Percentiles rank a stretch among this genome's conserved stretches.
phyloP scores from a whole-genome alignment of 106 monocot genomes.

The Alisma plantagoaquatica region DNA sequence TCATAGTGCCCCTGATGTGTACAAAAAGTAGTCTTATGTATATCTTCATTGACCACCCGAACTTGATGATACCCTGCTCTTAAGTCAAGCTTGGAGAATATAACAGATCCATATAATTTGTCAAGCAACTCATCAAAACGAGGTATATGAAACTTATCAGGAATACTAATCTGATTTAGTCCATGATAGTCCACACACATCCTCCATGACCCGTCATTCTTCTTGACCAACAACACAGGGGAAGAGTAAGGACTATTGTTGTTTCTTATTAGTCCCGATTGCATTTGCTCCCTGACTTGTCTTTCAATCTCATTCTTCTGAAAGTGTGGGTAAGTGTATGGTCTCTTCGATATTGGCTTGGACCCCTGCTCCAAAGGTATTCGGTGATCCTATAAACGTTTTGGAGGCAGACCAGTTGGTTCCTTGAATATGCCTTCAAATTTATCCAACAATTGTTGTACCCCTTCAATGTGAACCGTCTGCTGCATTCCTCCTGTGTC shows the following conservation, averaged over 20 bases:
- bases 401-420: too few relatives aligned
- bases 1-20: too few relatives aligned
- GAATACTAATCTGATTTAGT: not conserved
- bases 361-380: not conserved
- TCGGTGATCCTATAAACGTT: not conserved
- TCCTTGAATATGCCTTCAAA: too few relatives aligned
- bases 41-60: not conserved
- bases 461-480: too few relatives aligned
- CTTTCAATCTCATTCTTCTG: not conserved
- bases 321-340: not conserved
- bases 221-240: not conserved
- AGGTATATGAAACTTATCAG: not conserved
- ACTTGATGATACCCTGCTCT: not conserved
- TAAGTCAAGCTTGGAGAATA: not conserved
- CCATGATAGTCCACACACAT: not conserved
- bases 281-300: not conserved
- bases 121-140: too few relatives aligned
- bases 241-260: not conserved
- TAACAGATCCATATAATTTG: not conserved
- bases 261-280: not conserved
- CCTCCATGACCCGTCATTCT: not conserved
- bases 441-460: too few relatives aligned
- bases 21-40: not conserved
- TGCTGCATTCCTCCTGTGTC: too few relatives aligned
- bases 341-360: not conserved